phyloP scores from a whole-genome alignment of 2,329 filamentous ascomycete genomes.

The Zymoseptoria tritici region DNA sequence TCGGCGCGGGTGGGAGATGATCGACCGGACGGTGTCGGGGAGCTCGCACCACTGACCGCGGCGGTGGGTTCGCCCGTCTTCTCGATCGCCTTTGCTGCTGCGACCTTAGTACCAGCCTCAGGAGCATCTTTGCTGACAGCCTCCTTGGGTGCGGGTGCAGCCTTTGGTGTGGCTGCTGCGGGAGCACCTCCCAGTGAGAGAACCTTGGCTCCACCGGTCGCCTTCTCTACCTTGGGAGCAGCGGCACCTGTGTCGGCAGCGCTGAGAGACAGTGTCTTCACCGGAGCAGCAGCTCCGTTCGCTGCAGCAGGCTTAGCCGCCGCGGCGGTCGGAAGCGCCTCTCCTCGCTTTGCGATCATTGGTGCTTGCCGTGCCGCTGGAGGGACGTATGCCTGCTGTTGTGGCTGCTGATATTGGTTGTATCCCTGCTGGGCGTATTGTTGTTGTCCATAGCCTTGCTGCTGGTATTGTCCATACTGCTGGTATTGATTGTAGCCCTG shows the following conservation, averaged over 20 bases:
- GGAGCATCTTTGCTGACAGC: constrained; percentile 36
- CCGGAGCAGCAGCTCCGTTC: constrained; percentile 46
- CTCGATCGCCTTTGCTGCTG: constrained; percentile 82
- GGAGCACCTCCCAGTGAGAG: constrained; percentile 53
- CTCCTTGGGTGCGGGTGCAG: constrained; percentile 24
- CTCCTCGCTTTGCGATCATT: constrained; percentile 57
- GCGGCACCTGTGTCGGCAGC: constrained; percentile 40
- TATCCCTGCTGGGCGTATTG: constrained; percentile 30
- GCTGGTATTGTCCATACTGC: constrained; percentile 37
- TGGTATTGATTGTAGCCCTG: constrained; percentile 33
- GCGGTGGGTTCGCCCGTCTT: constrained; percentile 69
- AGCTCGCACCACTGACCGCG: constrained; percentile 59
- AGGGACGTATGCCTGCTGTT: constrained; percentile 44
- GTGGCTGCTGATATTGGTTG: constrained; percentile 38
- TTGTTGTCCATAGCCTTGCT: constrained; percentile 30
- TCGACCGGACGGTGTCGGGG: constrained; percentile 66
- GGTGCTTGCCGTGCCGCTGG: constrained; percentile 48
- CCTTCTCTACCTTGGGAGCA: constrained; percentile 49
- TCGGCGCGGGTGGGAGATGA: constrained; percentile 60
- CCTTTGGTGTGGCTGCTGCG: constrained; percentile 43
- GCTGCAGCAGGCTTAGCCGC: constrained; percentile 33
- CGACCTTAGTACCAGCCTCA: constrained; percentile 73
- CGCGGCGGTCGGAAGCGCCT: constrained; percentile 44
- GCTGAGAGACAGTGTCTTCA: constrained; percentile 56
- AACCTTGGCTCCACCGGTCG: constrained; percentile 55